These are phyloP conservation scores for Apiotrichum domesticum DNA, from an alignment of 1,284 basidiomycete species.

Conservation along the genomic window DNA sequence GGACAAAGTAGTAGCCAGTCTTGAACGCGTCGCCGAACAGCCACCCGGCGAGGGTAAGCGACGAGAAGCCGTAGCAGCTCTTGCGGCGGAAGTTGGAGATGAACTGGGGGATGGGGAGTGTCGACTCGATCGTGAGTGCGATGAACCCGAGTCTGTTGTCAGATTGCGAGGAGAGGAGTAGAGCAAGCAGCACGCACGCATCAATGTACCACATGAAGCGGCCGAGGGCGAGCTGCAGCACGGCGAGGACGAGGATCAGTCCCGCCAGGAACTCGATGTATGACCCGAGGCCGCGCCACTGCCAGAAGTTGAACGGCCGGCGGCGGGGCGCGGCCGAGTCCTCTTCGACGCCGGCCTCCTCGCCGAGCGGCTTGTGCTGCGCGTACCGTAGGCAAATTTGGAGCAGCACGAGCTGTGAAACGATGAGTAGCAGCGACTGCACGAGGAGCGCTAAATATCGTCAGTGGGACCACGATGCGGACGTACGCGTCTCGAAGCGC, in stretches of 20 bases:
- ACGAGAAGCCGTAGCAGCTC: slow-evolving; percentile 50
- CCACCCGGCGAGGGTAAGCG: slow-evolving; percentile 49
- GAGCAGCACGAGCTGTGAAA: slow-evolving; percentile 50
- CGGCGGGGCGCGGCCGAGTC: not conserved
- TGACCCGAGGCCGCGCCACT: slow-evolving; percentile 45
- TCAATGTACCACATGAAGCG: slow-evolving; percentile 43
- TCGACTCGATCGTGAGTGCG: slow-evolving; percentile 51
- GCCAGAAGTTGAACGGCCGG: slow-evolving; percentile 49
- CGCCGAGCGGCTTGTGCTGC: slow-evolving; percentile 12
- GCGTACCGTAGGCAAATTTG: slow-evolving; percentile 50
- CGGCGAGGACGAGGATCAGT: slow-evolving; percentile 43
- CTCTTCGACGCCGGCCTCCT: not conserved
- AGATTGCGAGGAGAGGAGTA: not conserved
- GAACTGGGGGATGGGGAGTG: slow-evolving; percentile 52
- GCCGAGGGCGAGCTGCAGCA: slow-evolving; percentile 39
- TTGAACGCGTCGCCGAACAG: slow-evolving; percentile 48
- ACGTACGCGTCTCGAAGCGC: slow-evolving; percentile 48
- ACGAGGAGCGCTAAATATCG: slow-evolving; percentile 43
- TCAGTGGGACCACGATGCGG: no score
- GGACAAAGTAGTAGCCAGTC: slow-evolving; percentile 49
- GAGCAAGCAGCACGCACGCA: slow-evolving; percentile 24
- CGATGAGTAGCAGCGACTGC: slow-evolving; percentile 50
- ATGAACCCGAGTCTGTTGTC: slow-evolving; percentile 48
- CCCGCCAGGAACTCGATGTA: slow-evolving; percentile 51
- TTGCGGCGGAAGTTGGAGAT: slow-evolving; percentile 49